Percentiles rank a stretch among this genome's conserved stretches.
Conservation (phyloP, 495 filamentous ascomycete species). For the Trichocladium antarcticum region DNA sequence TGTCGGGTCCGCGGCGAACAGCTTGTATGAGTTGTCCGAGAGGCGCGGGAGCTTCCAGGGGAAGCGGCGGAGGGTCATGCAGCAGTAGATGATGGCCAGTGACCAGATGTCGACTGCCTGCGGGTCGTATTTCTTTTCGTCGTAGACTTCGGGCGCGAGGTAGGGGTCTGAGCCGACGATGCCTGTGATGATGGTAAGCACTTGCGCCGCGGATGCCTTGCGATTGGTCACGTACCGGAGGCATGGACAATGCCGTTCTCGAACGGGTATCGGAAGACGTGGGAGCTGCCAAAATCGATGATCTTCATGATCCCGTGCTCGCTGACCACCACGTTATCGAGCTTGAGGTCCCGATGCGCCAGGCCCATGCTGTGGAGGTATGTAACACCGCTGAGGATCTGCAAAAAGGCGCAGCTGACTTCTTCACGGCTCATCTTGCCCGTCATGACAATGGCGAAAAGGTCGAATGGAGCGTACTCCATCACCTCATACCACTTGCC, state of each 20-base stretch:
- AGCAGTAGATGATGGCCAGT: constrained; percentile 95
- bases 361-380: constrained; percentile 95
- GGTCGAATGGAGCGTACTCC: constrained; percentile 96
- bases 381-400: constrained; percentile 93
- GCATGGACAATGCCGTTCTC: constrained; percentile 83
- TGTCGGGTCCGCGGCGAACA: constrained; percentile 71
- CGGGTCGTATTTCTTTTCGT: constrained; percentile 87
- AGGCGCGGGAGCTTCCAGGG: constrained; percentile 93
- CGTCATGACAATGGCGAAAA: constrained; percentile 99
- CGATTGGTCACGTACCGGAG: constrained; percentile 49
- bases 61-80: constrained; percentile 92
- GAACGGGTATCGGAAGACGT: constrained; percentile 94
- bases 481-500: constrained; percentile 97
- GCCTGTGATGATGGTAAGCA: constrained; percentile 41
- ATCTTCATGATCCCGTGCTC: constrained; percentile 99
- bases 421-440: constrained; percentile 94
- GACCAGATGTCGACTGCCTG: constrained; percentile 96
- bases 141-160: constrained; percentile 92
- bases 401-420: constrained; percentile 79
- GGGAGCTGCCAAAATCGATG: constrained; percentile 97
- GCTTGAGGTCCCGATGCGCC: constrained; percentile 89
- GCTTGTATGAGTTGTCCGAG: constrained; percentile 86
- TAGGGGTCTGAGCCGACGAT: constrained; percentile 98
- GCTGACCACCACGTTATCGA: constrained; percentile 98
- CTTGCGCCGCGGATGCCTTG: neutral